Evolutionary conservation across 257 asterid genomes (phyloP), one percentile per base, ranked within the genome.

Genomic region (Primulina tabacum): DNA sequence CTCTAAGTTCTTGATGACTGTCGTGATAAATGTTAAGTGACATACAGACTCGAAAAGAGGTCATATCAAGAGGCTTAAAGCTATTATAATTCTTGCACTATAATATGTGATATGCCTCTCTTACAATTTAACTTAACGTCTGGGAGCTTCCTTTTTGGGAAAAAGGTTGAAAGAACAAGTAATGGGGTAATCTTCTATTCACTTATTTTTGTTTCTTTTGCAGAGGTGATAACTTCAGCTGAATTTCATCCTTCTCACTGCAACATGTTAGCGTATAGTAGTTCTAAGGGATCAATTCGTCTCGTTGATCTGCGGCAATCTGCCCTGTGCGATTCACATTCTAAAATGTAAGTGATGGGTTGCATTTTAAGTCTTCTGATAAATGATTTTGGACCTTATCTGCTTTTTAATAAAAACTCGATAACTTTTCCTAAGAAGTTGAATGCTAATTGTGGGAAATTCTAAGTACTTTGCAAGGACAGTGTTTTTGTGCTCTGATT

Each of bases 211-310:
- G 62, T 83, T 77, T 66, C 61, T 55, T 63, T 78, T 83, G 85
- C 88, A 90, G 97, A 90, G 95, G 97, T 90, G 65, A 88, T 90
- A 78, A 90, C 97, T 30, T 88, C 97, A 55, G 97, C 97, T 67
- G 97, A 90, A 74, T 90, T 90, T 80, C 97, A 90, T 80, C 97
- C 97, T 73, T 78, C 89, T 69, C 97, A 90, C 66, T 90, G 97
- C 90, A 88, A 88, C 81, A 90, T 71, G 55, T 82, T 90, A 85
- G 97, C 91, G 34, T 90, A 90, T 71, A 90, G 97, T 78, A 88
- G 95, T 82, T 90, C 97, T 61, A 90, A 86, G 81, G 97, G 97
- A 77, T 90, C 97, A 43, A 88, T 90, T 68, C 95, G 95, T 80
- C 89, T 90, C 72, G 82, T 90, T 75, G 97, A 90, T 84, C 81